Percentiles rank a stretch among this genome's conserved stretches.
Evolutionary conservation across 2,329 filamentous ascomycete genomes (phyloP).

Genomic region (Phyllosticta citribraziliensis): DNA sequence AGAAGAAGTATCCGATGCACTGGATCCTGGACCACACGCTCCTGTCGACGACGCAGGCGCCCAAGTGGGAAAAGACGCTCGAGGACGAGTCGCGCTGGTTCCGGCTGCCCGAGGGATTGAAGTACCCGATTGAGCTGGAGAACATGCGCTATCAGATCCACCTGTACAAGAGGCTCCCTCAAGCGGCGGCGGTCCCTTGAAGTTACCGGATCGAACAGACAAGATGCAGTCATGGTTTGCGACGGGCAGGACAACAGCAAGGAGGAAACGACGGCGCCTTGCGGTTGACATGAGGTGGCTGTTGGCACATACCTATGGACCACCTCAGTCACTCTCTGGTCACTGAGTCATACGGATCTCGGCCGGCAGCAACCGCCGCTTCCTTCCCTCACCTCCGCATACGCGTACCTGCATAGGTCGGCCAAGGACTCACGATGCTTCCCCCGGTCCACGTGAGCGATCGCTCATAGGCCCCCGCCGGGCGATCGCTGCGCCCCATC

Average conservation of each 20-base stretch:
- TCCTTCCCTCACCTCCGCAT: not conserved
- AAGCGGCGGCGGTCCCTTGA: not conserved
- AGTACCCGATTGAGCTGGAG: conserved; percentile 78
- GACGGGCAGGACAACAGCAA: not conserved
- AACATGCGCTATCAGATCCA: conserved; percentile 95
- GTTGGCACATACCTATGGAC: not conserved
- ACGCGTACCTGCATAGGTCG: not conserved
- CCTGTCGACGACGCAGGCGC: conserved; percentile 30
- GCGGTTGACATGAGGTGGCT: not conserved
- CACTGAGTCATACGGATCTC: not conserved
- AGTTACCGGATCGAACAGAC: not conserved
- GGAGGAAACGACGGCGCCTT: not conserved
- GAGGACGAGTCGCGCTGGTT: conserved; percentile 80
- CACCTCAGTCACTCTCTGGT: not conserved
- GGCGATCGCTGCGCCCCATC: not conserved
- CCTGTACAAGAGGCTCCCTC: conserved; percentile 46
- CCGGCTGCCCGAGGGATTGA: conserved; percentile 51
- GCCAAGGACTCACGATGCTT: not conserved
- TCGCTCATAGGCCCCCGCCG: not conserved
- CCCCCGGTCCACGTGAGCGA: not conserved
- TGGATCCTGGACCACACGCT: conserved; percentile 83
- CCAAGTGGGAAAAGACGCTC: conserved; percentile 61
- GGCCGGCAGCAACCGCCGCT: not conserved
- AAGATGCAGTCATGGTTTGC: not conserved
- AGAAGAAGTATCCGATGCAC: conserved; percentile 79